Evolutionary conservation across 257 asterid species (phyloP).

Genomic region (Lycium barbarum): DNA sequence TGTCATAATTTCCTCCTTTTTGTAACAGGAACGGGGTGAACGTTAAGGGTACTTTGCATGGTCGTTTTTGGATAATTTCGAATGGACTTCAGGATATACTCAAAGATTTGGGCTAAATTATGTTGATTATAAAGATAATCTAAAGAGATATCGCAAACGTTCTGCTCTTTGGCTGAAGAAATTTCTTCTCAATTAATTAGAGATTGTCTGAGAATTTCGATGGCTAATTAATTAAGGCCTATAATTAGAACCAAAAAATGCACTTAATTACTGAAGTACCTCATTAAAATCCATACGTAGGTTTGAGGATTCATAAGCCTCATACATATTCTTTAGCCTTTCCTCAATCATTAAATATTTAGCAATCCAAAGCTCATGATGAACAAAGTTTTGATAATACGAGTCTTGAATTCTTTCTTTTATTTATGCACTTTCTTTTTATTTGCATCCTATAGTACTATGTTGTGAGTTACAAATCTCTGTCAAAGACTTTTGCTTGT

Average conservation of each 20-base stretch:
- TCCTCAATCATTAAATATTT: no score
- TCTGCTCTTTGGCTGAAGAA: slow-evolving; percentile 50
- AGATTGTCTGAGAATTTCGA: background rate
- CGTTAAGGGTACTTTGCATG: slow-evolving; percentile 62
- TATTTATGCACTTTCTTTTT: no score
- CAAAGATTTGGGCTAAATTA: slow-evolving; percentile 43
- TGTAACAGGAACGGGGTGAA: slow-evolving; percentile 46
- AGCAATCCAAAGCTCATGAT: no score
- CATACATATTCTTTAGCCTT: no score
- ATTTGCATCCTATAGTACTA: no score
- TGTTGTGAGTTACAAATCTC: no score
- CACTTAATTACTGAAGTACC: background rate
- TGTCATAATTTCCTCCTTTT: background rate
- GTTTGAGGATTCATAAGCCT: background rate
- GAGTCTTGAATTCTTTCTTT: background rate
- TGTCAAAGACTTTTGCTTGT: no score
- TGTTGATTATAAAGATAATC: slow-evolving; percentile 46
- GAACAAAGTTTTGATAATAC: background rate
- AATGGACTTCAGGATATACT: slow-evolving; percentile 55
- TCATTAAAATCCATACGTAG: background rate
- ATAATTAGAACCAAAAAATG: background rate
- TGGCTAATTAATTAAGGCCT: background rate
- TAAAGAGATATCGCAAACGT: slow-evolving; percentile 46
- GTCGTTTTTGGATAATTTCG: slow-evolving; percentile 53
- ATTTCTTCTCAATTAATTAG: slow-evolving; percentile 30